Conservation (phyloP, 306 rosid genomes). For the Sesbania bispinosa region DNA sequence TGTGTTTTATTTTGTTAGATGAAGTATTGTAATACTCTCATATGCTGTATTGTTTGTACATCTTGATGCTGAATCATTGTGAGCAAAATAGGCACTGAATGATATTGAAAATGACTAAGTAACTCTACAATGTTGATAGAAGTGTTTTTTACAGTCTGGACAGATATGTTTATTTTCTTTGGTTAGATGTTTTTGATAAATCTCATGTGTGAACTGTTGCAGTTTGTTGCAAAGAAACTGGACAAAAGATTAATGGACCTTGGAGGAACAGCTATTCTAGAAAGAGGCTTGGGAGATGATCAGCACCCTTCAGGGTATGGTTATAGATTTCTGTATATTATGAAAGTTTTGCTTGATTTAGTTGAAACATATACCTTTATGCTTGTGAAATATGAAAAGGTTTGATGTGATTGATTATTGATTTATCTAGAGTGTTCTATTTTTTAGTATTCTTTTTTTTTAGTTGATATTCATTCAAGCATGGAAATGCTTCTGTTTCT, state of each 20-base stretch:
- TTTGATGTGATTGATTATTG: background rate
- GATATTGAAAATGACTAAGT: background rate
- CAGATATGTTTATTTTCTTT: conserved; percentile 1
- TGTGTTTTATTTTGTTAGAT: background rate
- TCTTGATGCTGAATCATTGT: background rate
- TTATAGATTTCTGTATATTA: too few species aligned
- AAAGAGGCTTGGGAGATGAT: conserved; percentile 93
- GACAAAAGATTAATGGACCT: conserved; percentile 85
- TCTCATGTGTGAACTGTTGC: conserved; percentile 16
- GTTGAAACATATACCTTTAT: too few species aligned
- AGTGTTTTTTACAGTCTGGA: background rate
- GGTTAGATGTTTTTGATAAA: conserved; percentile 19
- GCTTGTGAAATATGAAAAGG: conserved; percentile 18
- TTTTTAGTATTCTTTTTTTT: too few species aligned
- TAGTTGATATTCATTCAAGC: background rate
- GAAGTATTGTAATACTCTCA: background rate
- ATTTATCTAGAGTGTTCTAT: conserved; percentile 1
- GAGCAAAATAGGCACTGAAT: background rate
- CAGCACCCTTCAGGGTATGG: conserved; percentile 98
- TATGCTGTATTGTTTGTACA: background rate
- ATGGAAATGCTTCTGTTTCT: background rate
- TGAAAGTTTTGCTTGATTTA: too few species aligned
- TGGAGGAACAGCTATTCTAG: conserved; percentile 66
- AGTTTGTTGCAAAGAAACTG: conserved; percentile 97
- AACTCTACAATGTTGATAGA: background rate